Base-by-base conservation (phyloP, 306 rosid genomes). In the Glycine tomentella region DNA sequence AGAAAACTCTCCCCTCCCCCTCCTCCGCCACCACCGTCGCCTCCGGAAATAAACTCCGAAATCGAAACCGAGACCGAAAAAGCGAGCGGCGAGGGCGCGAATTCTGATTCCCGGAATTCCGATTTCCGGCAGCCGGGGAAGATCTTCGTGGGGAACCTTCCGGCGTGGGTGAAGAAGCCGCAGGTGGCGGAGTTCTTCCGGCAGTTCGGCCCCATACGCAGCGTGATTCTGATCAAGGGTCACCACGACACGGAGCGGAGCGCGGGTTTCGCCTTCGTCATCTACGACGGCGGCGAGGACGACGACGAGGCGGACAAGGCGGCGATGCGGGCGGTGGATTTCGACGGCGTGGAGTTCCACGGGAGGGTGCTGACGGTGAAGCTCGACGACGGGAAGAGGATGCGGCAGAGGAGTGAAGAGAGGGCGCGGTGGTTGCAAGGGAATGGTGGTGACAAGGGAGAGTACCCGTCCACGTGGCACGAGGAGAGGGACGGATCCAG, bases 291-390 rank as follows among this genome's bases (percentile, higher is more conserved):
- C 4, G 53, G 0, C 44, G 44, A 65, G 31, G 2, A 2, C 0
- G 97, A 90, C 9, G 17, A 86, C 12, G 15, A 63, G 25, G 91
- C 95, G 14, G 87, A 81, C 6, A 89, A 72, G 66, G 90, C 93
- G 2, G 98, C 98, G 31, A 84, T 82, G 85, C 90, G 90, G 77
- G 99, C 99, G 1, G 97, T 87, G 66, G 99, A 90, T 86, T 95
- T 95, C 14, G 97, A 95, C 10, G 99, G 99, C 2, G 88, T 95
- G 71, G 99, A 95, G 84, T 95, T 95, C 64, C 97, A 89, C 17
- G 97, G 97, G 62, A 86, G 97, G 74, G 87, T 90, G 10, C 73
- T 95, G 85, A 91, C 97, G 33, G 97, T 95, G 82, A 91, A 90
- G 69, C 83, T 93, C 85, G 99, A 93, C 34, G 94, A 93, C 51